Evolutionary conservation across 129 eudicot genomes (phyloP).

Genomic region (Chrysanthemum lavandulifolium): DNA sequence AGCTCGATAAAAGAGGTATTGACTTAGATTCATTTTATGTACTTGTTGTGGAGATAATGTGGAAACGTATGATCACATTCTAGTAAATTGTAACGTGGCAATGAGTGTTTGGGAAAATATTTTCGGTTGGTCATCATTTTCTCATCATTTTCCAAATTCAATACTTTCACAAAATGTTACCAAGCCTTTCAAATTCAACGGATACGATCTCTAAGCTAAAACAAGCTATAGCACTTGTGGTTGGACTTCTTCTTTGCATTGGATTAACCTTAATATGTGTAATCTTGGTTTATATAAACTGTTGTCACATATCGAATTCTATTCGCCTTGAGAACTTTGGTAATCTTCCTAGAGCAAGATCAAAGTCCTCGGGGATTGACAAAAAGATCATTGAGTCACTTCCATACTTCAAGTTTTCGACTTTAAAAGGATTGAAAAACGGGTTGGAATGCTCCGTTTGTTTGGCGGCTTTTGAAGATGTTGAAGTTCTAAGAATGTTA

Average conservation of each 20-base stretch:
- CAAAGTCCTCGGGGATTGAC: slow-evolving; percentile 54
- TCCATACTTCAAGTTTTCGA: slow-evolving; percentile 68
- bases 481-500: slow-evolving; percentile 55
- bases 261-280: slow-evolving; percentile 53
- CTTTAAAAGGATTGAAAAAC: slow-evolving; percentile 48
- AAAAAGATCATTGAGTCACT: slow-evolving; percentile 55
- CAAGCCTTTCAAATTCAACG: slow-evolving; percentile 17
- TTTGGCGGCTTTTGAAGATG: slow-evolving; percentile 56
- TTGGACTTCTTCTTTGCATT: slow-evolving; percentile 48
- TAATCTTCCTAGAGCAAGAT: slow-evolving; percentile 32
- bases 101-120: too few species aligned
- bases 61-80: too few species aligned
- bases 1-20: too few species aligned
- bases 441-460: slow-evolving; percentile 90
- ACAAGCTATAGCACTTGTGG: slow-evolving; percentile 70
- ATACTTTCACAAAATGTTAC: slow-evolving; percentile 18
- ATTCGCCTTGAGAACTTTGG: slow-evolving; percentile 20
- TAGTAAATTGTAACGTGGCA: too few species aligned
- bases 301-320: slow-evolving; percentile 31
- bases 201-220: slow-evolving; percentile 40
- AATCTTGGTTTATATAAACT: slow-evolving; percentile 48
- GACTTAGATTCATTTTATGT: too few species aligned
- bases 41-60: too few species aligned
- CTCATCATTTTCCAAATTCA: slow-evolving; percentile 25
- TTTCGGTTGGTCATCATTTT: slow-evolving; percentile 1